A percentile compares a stretch with the other conserved stretches of the same genome.
Conservation (phyloP, 163 green algal species). For the Scenedesmus sp. region DNA sequence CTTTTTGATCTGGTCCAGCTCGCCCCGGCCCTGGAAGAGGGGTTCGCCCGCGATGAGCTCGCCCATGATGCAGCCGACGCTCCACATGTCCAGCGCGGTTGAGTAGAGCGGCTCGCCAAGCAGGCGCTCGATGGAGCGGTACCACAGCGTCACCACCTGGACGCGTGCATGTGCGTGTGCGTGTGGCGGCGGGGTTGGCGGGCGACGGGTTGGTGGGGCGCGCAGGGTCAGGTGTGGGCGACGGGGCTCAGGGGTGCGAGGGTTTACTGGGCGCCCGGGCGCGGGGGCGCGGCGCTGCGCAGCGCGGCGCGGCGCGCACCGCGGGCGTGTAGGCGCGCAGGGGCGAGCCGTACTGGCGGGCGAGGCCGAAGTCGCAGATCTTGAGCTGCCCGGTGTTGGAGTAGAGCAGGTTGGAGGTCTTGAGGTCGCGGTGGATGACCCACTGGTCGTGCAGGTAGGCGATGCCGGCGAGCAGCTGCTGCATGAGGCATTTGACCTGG, state of each 20-base stretch:
- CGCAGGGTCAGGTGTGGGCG: no score
- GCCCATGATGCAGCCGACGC: slow-evolving; percentile 94
- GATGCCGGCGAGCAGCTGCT: slow-evolving; percentile 88
- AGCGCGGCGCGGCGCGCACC: no score
- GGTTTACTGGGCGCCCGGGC: no score
- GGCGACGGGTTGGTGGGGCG: no score
- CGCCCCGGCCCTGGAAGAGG: slow-evolving; percentile 79
- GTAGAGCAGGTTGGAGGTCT: slow-evolving; percentile 98
- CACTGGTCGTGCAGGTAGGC: slow-evolving; percentile 94
- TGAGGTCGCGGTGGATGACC: slow-evolving; percentile 94
- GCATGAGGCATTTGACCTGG: slow-evolving; percentile 92
- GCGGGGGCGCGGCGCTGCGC: no score
- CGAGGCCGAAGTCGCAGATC: slow-evolving; percentile 98
- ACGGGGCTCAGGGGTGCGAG: no score
- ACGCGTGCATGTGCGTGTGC: no score
- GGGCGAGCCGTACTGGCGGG: slow-evolving; percentile 81
- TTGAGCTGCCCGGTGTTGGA: slow-evolving; percentile 95
- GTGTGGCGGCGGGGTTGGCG: no score
- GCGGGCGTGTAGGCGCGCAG: slow-evolving; percentile 86
- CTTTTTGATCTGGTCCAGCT: slow-evolving; percentile 91
- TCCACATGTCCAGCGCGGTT: slow-evolving; percentile 96
- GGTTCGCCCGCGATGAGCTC: slow-evolving; percentile 84
- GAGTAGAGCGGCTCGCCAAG: slow-evolving; percentile 82
- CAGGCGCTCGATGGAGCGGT: slow-evolving; percentile 94
- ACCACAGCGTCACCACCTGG: slow-evolving; percentile 96